Conservation (phyloP, 2,329 filamentous ascomycete species). For the Lecanicillium sp. region DNA sequence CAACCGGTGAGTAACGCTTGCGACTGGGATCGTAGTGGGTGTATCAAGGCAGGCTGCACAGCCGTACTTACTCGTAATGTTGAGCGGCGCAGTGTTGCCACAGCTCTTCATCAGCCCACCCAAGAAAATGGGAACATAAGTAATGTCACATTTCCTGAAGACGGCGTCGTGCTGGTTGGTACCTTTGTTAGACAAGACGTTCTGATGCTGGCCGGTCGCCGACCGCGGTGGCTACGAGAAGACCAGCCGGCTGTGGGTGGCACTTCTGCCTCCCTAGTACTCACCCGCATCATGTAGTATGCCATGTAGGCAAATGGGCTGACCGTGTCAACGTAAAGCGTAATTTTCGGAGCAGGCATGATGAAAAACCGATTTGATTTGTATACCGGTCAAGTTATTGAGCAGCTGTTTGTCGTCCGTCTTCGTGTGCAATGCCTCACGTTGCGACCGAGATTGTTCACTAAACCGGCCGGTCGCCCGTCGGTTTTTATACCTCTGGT, state of each 20-base stretch:
- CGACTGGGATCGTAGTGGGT: not conserved
- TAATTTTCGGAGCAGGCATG: slow-evolving; percentile 20
- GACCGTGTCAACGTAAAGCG: slow-evolving; percentile 30
- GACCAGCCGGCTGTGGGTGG: not conserved
- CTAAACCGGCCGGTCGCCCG: no score
- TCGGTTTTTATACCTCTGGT: no score
- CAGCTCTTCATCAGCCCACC: slow-evolving; percentile 29
- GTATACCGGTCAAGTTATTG: no score
- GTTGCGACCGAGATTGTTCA: not conserved
- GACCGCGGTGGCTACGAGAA: no score
- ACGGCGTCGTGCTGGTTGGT: slow-evolving; percentile 20
- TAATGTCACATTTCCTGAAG: slow-evolving; percentile 23
- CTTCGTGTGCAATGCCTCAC: no score
- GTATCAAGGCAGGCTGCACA: not conserved
- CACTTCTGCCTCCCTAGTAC: slow-evolving; percentile 10
- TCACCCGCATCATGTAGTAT: slow-evolving; percentile 28
- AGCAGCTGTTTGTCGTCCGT: no score
- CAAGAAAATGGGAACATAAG: slow-evolving; percentile 29
- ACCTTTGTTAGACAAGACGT: no score
- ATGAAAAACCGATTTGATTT: no score
- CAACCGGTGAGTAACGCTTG: not conserved
- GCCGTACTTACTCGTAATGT: slow-evolving; percentile 25
- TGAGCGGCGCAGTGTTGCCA: slow-evolving; percentile 26
- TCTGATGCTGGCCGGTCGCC: no score
- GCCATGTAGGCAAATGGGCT: slow-evolving; percentile 32